phyloP scores from a whole-genome alignment of 2,329 filamentous ascomycete genomes.

The Stemphylium lycopersici region DNA sequence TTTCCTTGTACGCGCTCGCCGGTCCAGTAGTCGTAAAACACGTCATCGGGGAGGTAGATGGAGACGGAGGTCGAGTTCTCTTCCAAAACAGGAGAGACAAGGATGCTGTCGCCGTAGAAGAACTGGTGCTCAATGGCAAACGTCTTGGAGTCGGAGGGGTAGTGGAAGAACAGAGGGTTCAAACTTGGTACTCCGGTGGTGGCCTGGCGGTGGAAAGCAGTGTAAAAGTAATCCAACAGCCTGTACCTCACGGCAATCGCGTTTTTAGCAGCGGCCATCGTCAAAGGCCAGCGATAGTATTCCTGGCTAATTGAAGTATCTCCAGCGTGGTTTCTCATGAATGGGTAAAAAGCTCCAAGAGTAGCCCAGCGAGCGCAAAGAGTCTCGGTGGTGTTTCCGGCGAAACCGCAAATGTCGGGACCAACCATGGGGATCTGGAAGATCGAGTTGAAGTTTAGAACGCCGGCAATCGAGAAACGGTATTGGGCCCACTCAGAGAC shows the following conservation, averaged over 20 bases:
- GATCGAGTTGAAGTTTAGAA: slow-evolving; percentile 54
- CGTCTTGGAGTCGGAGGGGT: slow-evolving; percentile 62
- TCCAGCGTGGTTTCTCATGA: slow-evolving; percentile 74
- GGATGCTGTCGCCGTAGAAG: slow-evolving; percentile 63
- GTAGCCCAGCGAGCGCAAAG: slow-evolving; percentile 76
- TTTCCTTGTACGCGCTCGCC: slow-evolving; percentile 56
- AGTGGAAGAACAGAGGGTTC: slow-evolving; percentile 73
- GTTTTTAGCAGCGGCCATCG: slow-evolving; percentile 67
- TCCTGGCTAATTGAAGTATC: slow-evolving; percentile 66
- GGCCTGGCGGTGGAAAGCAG: slow-evolving; percentile 66
- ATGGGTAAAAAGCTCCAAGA: slow-evolving; percentile 74
- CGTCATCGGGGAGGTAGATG: slow-evolving; percentile 63
- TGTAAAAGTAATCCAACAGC: slow-evolving; percentile 79
- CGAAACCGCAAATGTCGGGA: slow-evolving; percentile 77
- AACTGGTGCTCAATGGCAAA: slow-evolving; percentile 61
- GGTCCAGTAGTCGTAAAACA: slow-evolving; percentile 67
- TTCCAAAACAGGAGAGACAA: slow-evolving; percentile 62
- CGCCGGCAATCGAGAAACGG: slow-evolving; percentile 46
- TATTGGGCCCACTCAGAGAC: slow-evolving; percentile 53
- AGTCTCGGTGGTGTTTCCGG: slow-evolving; percentile 67
- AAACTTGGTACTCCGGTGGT: slow-evolving; percentile 67
- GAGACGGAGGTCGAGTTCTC: slow-evolving; percentile 59
- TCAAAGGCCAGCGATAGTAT: slow-evolving; percentile 56
- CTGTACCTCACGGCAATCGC: slow-evolving; percentile 74
- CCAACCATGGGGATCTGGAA: slow-evolving; percentile 57